Evolutionary conservation across 1,139 yeast genomes (phyloP).

Genomic region (Zygosaccharomyces sapae): DNA sequence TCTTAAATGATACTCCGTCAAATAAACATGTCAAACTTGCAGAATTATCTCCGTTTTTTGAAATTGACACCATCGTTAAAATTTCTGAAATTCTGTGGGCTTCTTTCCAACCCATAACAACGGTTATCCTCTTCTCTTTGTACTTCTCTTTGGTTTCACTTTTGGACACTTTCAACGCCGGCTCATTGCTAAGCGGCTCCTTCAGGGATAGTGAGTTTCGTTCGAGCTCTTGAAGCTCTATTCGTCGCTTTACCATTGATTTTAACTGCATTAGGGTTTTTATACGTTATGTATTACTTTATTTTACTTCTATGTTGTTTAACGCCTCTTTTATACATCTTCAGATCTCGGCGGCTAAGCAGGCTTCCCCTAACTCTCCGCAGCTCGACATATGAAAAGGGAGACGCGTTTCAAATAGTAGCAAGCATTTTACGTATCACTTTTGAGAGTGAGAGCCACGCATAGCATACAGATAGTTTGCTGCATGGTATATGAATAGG

Average conservation of each 20-base stretch:
- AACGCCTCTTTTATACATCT: neutral
- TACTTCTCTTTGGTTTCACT: neutral
- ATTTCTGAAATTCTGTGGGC: neutral
- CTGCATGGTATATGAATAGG: slow-evolving; percentile 34
- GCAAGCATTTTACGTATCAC: neutral
- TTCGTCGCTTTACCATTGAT: neutral
- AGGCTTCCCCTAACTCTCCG: neutral
- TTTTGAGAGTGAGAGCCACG: neutral
- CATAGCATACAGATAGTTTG: slow-evolving; percentile 20
- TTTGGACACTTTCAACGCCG: neutral
- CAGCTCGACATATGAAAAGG: neutral
- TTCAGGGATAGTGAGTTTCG: neutral
- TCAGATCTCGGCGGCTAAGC: slow-evolving; percentile 12
- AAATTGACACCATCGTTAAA: neutral
- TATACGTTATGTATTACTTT: neutral
- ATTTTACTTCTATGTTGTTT: neutral
- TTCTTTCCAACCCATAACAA: neutral
- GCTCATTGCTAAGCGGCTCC: neutral
- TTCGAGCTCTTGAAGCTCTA: neutral
- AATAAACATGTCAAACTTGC: neutral
- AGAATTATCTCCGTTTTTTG: neutral
- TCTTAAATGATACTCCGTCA: neutral
- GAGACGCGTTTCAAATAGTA: neutral
- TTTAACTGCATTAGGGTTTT: neutral
- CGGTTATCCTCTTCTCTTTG: neutral